Evolutionary conservation across 2,329 filamentous ascomycete species (phyloP).

Genomic region (Pseudovirgaria hyperparasitica): DNA sequence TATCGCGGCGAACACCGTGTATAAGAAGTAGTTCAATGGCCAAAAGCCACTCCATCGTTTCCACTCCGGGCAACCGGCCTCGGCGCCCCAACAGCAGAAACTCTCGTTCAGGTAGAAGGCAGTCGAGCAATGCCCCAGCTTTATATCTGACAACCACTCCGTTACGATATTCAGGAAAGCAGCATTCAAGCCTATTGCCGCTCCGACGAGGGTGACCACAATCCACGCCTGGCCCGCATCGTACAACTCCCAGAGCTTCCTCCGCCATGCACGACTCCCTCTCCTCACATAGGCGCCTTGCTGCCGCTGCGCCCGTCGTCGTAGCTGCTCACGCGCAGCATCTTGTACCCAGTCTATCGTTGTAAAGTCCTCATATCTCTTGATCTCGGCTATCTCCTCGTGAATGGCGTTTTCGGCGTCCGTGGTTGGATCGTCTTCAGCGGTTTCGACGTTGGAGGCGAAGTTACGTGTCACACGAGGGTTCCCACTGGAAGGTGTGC

Average conservation of each 20-base stretch:
- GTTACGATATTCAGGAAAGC: constrained; percentile 90
- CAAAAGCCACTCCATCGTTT: constrained; percentile 71
- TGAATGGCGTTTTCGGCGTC: constrained; percentile 61
- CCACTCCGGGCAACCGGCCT: constrained; percentile 80
- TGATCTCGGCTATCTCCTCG: constrained; percentile 95
- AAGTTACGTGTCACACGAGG: constrained; percentile 55
- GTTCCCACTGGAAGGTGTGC: constrained; percentile 32
- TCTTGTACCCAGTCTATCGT: constrained; percentile 99
- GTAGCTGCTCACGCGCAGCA: constrained; percentile 76
- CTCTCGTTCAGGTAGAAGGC: constrained; percentile 94
- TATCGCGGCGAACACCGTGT: constrained; percentile 70
- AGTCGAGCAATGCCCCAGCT: constrained; percentile 88
- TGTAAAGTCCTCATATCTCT: constrained; percentile 96
- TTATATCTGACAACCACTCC: constrained; percentile 93
- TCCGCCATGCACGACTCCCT: constrained; percentile 71
- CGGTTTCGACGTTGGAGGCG: constrained; percentile 50
- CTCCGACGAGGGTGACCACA: constrained; percentile 83
- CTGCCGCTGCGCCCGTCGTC: constrained; percentile 63
- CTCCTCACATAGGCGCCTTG: no score
- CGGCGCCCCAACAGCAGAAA: constrained; percentile 96
- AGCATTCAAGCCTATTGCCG: constrained; percentile 86
- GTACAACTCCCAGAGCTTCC: constrained; percentile 73
- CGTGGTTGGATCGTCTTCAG: constrained; percentile 39
- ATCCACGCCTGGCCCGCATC: constrained; percentile 98
- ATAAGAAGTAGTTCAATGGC: constrained; percentile 73